phyloP scores from a whole-genome alignment of 129 eudicot species.

The Cynara cardunculus region DNA sequence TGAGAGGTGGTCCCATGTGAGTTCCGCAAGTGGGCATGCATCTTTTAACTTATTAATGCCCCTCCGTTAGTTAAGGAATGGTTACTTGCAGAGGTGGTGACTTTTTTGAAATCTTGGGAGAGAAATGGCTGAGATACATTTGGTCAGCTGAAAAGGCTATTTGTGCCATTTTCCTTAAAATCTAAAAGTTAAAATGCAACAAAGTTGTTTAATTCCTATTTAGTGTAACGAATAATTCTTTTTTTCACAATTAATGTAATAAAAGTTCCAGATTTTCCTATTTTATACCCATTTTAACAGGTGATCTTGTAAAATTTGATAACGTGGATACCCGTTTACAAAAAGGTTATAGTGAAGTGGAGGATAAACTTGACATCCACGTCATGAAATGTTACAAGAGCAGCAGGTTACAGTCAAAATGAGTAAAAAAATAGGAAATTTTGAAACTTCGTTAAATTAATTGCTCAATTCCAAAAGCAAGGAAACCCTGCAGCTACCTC shows the following conservation, averaged over 20 bases:
- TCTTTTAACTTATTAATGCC: too few species aligned
- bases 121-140: too few species aligned
- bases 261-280: background rate
- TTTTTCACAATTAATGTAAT: background rate
- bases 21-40: too few species aligned
- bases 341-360: too few species aligned
- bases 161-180: too few species aligned
- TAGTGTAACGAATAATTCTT: background rate
- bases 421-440: background rate
- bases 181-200: background rate
- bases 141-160: too few species aligned
- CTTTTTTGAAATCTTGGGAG: too few species aligned
- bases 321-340: background rate
- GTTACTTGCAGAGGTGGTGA: too few species aligned
- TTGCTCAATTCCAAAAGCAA: background rate
- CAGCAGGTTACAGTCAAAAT: background rate
- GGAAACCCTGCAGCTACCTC: slow-evolving; percentile 46
- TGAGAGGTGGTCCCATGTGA: too few species aligned
- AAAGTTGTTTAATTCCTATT: background rate
- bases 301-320: background rate
- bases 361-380: background rate
- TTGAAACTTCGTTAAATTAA: background rate
- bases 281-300: background rate
- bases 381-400: background rate
- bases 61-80: too few species aligned